Conservation (phyloP, 805 yeast genomes). For the Cyberlindnera sargentensis region DNA sequence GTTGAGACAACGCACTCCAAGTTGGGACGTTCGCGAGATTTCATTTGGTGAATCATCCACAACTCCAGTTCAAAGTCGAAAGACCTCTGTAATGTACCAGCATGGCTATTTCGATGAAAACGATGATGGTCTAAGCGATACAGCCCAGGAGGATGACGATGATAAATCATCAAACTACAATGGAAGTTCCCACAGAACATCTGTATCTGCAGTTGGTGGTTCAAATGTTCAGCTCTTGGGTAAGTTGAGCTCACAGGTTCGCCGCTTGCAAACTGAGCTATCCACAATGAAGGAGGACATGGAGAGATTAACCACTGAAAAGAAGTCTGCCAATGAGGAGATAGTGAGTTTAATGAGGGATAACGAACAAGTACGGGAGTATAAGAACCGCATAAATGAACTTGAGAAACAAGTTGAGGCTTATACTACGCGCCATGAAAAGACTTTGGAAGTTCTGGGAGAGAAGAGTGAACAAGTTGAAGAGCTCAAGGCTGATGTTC, state of each 20-base stretch:
- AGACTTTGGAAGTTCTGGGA: slow-evolving; percentile 67
- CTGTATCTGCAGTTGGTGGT: slow-evolving; percentile 16
- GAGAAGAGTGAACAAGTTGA: slow-evolving; percentile 82
- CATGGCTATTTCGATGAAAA: slow-evolving; percentile 11
- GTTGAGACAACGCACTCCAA: slow-evolving; percentile 5
- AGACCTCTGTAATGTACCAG: slow-evolving; percentile 12
- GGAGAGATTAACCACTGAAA: slow-evolving; percentile 43
- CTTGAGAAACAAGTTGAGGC: slow-evolving; percentile 28
- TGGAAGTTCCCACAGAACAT: slow-evolving; percentile 3
- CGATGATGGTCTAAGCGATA: slow-evolving; percentile 3
- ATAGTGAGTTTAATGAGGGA: slow-evolving; percentile 52
- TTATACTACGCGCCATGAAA: slow-evolving; percentile 33
- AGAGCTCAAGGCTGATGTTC: slow-evolving; percentile 83
- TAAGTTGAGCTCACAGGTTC: slow-evolving; percentile 67
- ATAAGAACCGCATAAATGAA: slow-evolving; percentile 31
- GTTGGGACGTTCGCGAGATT: slow-evolving; percentile 26
- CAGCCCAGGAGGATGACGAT: slow-evolving; percentile 2
- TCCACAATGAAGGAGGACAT: slow-evolving; percentile 58
- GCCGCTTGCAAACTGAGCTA: slow-evolving; percentile 76
- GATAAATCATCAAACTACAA: slow-evolving; percentile 10
- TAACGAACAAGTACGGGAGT: slow-evolving; percentile 36
- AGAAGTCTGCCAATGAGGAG: slow-evolving; percentile 62
- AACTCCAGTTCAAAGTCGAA: slow-evolving; percentile 33
- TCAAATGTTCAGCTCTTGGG: slow-evolving; percentile 56
- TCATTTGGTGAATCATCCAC: slow-evolving; percentile 41